Evolutionary conservation across 2,329 filamentous ascomycete genomes (phyloP).

Genomic region (Thielaviopsis musarum): DNA sequence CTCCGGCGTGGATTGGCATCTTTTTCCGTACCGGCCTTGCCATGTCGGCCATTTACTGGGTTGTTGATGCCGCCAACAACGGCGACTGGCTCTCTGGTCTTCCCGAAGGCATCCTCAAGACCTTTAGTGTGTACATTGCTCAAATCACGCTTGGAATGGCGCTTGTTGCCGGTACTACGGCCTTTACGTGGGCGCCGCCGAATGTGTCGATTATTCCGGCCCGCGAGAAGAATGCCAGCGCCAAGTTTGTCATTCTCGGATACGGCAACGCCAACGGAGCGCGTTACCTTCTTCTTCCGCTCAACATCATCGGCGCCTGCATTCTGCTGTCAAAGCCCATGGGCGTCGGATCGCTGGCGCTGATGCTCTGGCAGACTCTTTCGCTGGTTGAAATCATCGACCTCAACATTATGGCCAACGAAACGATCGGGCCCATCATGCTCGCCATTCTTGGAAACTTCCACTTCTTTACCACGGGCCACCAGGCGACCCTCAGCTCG

Average conservation of each 20-base stretch:
- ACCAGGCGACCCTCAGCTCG: slow-evolving; percentile 71
- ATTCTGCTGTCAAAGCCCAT: slow-evolving; percentile 84
- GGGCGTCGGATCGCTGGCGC: slow-evolving; percentile 67
- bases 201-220: slow-evolving; percentile 55
- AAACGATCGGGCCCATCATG: slow-evolving; percentile 66
- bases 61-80: slow-evolving; percentile 76
- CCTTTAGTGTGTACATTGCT: slow-evolving; percentile 57
- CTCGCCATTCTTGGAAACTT: slow-evolving; percentile 82
- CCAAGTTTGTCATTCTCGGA: slow-evolving; percentile 63
- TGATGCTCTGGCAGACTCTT: slow-evolving; percentile 79
- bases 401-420: slow-evolving; percentile 41
- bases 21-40: slow-evolving; percentile 62
- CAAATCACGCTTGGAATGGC: slow-evolving; percentile 66
- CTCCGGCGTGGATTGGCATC: slow-evolving; percentile 67
- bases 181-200: slow-evolving; percentile 73
- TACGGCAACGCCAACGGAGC: slow-evolving; percentile 89
- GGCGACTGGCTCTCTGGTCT: slow-evolving; percentile 55
- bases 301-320: slow-evolving; percentile 61
- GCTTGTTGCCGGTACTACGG: slow-evolving; percentile 67
- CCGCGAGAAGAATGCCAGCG: slow-evolving; percentile 25
- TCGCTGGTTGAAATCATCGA: slow-evolving; percentile 53
- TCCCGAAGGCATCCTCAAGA: slow-evolving; percentile 49
- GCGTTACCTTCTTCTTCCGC: slow-evolving; percentile 68
- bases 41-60: slow-evolving; percentile 69
- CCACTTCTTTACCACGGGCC: slow-evolving; percentile 95